Conservation (phyloP, 306 rosid species). For the Biancaea sappan region DNA sequence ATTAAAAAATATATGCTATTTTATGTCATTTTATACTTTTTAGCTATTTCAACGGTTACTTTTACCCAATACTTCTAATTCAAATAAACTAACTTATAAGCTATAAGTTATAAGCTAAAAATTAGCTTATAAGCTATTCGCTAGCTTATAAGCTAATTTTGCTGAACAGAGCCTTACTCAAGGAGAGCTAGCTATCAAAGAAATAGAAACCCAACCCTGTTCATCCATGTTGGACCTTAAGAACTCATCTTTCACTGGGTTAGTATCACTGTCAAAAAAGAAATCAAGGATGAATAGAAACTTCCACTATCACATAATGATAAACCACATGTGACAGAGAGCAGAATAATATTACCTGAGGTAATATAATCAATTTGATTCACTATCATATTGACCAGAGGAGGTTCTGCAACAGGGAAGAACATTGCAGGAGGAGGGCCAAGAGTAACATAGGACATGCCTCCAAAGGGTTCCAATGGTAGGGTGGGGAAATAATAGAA, state of each 20-base stretch:
- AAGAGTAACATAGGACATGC: slow-evolving; percentile 55
- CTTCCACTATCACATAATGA: slow-evolving; percentile 1
- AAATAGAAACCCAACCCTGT: slow-evolving; percentile 74
- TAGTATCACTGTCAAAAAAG: slow-evolving; percentile 60
- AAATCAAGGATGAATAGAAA: slow-evolving; percentile 20
- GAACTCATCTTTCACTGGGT: slow-evolving; percentile 59
- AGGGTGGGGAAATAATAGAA: slow-evolving; percentile 52
- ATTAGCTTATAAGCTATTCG: too few species aligned
- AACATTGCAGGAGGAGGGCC: slow-evolving; percentile 59
- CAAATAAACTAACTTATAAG: too few species aligned
- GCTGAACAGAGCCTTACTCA: too few species aligned
- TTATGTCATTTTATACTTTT: too few species aligned
- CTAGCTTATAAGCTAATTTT: too few species aligned
- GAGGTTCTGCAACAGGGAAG: slow-evolving; percentile 53
- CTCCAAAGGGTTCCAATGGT: slow-evolving; percentile 60
- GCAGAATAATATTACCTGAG: slow-evolving; percentile 55
- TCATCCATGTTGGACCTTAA: slow-evolving; percentile 71
- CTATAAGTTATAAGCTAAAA: too few species aligned
- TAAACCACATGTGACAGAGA: neutral
- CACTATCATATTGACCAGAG: slow-evolving; percentile 42
- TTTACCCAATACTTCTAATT: too few species aligned
- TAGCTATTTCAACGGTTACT: too few species aligned
- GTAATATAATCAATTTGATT: slow-evolving; percentile 76
- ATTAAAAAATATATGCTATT: too few species aligned
- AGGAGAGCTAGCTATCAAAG: slow-evolving; percentile 61